Base-by-base conservation (phyloP, 2,329 filamentous ascomycete genomes). In the Zasmidium cellare region DNA sequence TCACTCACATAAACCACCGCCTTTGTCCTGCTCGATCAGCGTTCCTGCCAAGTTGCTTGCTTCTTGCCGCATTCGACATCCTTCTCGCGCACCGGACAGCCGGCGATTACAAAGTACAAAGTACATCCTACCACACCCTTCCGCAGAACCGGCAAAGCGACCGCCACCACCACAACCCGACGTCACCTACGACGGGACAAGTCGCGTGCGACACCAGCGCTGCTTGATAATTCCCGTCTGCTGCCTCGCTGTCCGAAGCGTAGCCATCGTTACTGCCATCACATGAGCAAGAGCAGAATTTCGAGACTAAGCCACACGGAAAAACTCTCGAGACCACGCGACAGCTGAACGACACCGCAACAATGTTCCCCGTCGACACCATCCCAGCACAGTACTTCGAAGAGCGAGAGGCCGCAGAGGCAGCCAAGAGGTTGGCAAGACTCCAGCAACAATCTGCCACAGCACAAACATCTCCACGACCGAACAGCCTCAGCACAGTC, bases 311-410 rank as follows among this genome's bases (percentile, higher is more conserved):
- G n/a, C n/a, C n/a, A 28, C 25, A 28, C 25, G 11, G 25, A 5
- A 11, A 28, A n/a, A n/a, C n/a, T n/a, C n/a, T n/a, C n/a, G 6
- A 28, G 25, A 5, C 5, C 25, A 14, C 54, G 38, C 31, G n/a
- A 50, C 50, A 51, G 14, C 24, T 3, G 16, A 41, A 16, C 11
- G 12, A 38, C 38, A 49, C 46, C 51, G 35, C 50, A 57, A 68
- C 24, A 23, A 72, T 72, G 69, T 72, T 70, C 58, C 66, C 69
- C n/a, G 64, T 65, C 61, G 71, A 73, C 53, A 59, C 62, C 47
- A 58, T 73, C 23, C 68, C 66, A 11, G 57, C 70, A n/a, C 50
- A 61, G 28, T 73, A 72, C 64, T 65, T 62, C 60, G 71, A 72
- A 50, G 70, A 71, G 58, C 70, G 71, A 51, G 57, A 61, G 24